Base-by-base conservation (phyloP, 2,329 filamentous ascomycete genomes). In the Cladophialophora chaetospira region DNA sequence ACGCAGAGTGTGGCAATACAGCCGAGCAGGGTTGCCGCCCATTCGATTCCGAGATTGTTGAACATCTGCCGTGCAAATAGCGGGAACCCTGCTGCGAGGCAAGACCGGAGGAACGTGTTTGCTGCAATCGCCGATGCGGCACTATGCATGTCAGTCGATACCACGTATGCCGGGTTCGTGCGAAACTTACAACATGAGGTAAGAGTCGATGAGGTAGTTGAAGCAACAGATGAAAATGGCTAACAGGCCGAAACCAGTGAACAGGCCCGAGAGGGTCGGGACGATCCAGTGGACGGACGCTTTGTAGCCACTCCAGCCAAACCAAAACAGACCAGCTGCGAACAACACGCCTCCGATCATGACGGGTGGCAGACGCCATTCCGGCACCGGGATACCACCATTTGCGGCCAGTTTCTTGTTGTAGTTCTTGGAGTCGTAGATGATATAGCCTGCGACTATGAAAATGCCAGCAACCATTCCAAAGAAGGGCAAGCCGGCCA, bases 401-500 rank as follows among this genome's bases (percentile, higher is more conserved):
- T 91, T 90, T 53, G 82, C 84, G 1, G 77, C 77, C 15, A 90
- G 78, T 73, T 88, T 89, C 65, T 81, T 80, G 66, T 83, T 81
- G 71, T 93, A 93, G 70, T 78, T 77, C 21, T 84, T 83, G 70
- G 89, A 82, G 66, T 81, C 79, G 35, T 82, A 66, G 49, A 88
- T 75, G 60, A 93, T 85, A 44, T 79, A 78, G 6, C 77, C 58
- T 46, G 87, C 88, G 0, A 87, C 88, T 52, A 89, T 72, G 13
- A 93, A 60, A 68, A 91, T 82, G 44, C 90, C 90, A 6, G 79
- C 66, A 49, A 94, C 83, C 86, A 96, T 89, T 53, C 91, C 91
- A 66, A 96, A 89, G 71, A 91, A 92, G 5, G 90, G 85, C 4
- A 96, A 79, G 1, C 91, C 91, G 3, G 85, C 82, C 15, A 89